Base-by-base conservation (phyloP, 2,329 filamentous ascomycete genomes). In the Zopfia rhizophila region DNA sequence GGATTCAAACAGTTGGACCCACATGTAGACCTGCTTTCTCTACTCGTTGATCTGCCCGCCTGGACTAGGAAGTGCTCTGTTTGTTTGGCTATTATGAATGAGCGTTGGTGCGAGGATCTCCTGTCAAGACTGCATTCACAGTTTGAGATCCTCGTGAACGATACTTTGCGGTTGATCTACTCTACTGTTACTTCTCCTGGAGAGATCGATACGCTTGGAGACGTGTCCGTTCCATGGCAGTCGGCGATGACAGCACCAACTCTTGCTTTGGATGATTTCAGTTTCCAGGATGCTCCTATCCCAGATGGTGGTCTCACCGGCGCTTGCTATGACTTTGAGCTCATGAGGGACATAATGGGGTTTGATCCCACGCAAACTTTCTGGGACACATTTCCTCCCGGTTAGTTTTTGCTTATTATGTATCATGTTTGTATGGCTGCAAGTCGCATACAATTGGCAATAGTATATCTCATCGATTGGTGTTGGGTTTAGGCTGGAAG, bases 11-110 rank as follows among this genome's bases (percentile, higher is more conserved):
- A 25, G 12, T 23, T 38, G 10, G 27, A 37, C 14, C 5, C 6
- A 8, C 22, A 12, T 12, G 11, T 22, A 3, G n/a, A 27, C 12
- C 8, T 30, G 10, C 19, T n/a, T 14, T 27, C 28, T 6, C 4
- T 45, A 7, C 31, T 45, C 3, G 32, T 45, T 18, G 41, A 45
- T 13, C 24, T 45, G 3, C 32, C 41, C 2, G 32, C 25, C 5
- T 45, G 41, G 41, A 45, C 18, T 3, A 25, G 41, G 17, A 27
- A 38, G 25, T 45, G 41, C 13, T 45, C 32, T 21, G 21, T 45
- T 19, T 45, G 41, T 12, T 27, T 45, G 5, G 41, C 41, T 3
- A 45, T 45, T 11, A 45, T 45, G 32, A 38, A 45, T 13, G 41
- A 45, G 13, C 41, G 41, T 11, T 45, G 41, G 41, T 3, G 38